phyloP scores from a whole-genome alignment of 1,284 basidiomycete genomes.

The Puccinia novopanici region DNA sequence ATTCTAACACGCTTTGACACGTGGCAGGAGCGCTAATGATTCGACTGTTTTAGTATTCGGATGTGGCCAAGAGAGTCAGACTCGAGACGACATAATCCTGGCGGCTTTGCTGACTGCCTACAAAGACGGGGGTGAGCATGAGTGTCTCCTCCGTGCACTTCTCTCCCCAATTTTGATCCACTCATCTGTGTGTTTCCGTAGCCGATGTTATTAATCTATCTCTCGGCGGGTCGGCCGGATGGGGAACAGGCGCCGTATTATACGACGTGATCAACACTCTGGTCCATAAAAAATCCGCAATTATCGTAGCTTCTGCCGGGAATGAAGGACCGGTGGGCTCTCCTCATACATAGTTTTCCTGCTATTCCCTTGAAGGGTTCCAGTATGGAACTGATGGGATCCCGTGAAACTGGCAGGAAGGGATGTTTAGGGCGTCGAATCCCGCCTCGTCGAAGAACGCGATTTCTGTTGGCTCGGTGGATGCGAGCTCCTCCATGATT shows the following conservation, averaged over 20 bases:
- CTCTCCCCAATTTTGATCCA: neutral
- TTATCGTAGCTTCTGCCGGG: conserved; percentile 44
- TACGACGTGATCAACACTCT: conserved; percentile 37
- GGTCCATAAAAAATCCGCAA: conserved; percentile 29
- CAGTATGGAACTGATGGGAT: neutral
- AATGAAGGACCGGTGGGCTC: conserved; percentile 48
- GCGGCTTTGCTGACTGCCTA: conserved; percentile 27
- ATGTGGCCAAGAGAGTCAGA: conserved; percentile 37
- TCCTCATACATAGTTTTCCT: neutral
- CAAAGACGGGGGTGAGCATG: conserved; percentile 38
- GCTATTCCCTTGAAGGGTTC: neutral
- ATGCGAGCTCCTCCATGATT: neutral
- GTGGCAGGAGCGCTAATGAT: too few species aligned
- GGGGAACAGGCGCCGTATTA: conserved; percentile 31
- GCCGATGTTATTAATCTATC: conserved; percentile 45
- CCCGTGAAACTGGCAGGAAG: conserved; percentile 19
- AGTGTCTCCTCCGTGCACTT: neutral
- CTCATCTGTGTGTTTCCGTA: neutral
- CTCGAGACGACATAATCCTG: conserved; percentile 36
- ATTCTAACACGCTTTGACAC: neutral
- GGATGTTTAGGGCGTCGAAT: conserved; percentile 36
- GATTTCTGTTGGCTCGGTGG: conserved; percentile 49
- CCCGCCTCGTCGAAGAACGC: conserved; percentile 37
- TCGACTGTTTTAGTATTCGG: conserved; percentile 18
- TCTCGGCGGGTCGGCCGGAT: conserved; percentile 41